phyloP scores from a whole-genome alignment of 768 basidiomycete genomes.

The Lactarius vividus region DNA sequence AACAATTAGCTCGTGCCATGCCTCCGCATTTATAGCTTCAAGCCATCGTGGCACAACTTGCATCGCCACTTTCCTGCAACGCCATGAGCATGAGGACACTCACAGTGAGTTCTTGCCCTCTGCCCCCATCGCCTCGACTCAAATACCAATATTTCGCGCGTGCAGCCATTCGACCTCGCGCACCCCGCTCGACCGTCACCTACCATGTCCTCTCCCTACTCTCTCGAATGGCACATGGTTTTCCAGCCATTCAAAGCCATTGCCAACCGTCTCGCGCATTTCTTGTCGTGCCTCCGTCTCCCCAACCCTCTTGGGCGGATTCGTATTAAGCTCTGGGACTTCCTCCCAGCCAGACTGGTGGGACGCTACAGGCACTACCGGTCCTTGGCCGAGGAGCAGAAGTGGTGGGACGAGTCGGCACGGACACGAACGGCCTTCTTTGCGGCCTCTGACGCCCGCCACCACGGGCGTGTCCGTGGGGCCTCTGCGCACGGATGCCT shows the following conservation, averaged over 20 bases:
- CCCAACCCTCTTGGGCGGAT: constrained; percentile 2
- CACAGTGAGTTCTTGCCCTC: constrained; percentile 12
- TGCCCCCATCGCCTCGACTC: neutral
- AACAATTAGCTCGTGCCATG: neutral
- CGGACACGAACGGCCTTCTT: constrained; percentile 30
- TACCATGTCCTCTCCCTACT: neutral
- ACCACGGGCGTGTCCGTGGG: constrained; percentile 1
- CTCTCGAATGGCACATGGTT: constrained; percentile 18
- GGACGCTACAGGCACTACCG: constrained; percentile 26
- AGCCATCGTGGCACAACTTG: neutral
- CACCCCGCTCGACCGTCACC: neutral
- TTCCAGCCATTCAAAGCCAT: constrained; percentile 17
- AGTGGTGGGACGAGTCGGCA: constrained; percentile 35
- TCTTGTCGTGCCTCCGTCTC: constrained; percentile 8
- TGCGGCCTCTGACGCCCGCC: constrained; percentile 29
- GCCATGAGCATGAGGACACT: constrained; percentile 17
- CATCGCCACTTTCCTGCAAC: neutral
- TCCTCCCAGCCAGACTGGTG: constrained; percentile 6
- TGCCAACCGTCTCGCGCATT: constrained; percentile 9
- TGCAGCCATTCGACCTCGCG: constrained; percentile 8
- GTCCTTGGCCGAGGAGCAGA: constrained; percentile 32
- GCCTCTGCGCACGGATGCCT: neutral
- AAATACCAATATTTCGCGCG: constrained; percentile 1
- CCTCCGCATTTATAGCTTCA: constrained; percentile 9
- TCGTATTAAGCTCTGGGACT: constrained; percentile 12